phyloP scores from a whole-genome alignment of 2,329 filamentous ascomycete genomes.

The Fusarium udum region DNA sequence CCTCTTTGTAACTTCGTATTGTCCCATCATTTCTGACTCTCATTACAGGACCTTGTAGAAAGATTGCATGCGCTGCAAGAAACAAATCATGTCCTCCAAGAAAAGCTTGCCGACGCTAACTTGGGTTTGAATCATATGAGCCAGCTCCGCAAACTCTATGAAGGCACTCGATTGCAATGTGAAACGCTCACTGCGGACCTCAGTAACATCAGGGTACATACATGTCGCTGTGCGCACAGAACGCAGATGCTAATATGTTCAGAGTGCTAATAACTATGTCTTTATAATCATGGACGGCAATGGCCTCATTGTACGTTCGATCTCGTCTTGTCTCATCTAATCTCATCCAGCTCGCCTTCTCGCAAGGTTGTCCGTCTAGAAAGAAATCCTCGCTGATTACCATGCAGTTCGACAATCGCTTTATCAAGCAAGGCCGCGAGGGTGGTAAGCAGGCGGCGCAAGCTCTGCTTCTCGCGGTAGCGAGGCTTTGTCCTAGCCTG shows the following conservation, averaged over 20 bases:
- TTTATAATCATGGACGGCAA: constrained; percentile 71
- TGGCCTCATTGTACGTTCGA: constrained; percentile 62
- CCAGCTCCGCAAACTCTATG: background rate
- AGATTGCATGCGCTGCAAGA: background rate
- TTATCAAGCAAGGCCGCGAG: constrained; percentile 63
- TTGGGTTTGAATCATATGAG: background rate
- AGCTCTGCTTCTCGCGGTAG: constrained; percentile 59
- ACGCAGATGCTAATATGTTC: constrained; percentile 30
- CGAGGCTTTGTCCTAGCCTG: constrained; percentile 55
- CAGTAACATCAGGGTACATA: constrained; percentile 17
- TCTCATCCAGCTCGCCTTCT: background rate
- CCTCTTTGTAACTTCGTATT: background rate
- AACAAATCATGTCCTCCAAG: background rate
- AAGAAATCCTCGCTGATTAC: background rate
- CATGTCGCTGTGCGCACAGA: constrained; percentile 11
- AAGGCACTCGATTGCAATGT: background rate
- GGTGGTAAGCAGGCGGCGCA: constrained; percentile 64
- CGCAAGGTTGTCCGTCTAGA: background rate
- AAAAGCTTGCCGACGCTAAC: background rate
- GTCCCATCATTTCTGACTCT: background rate
- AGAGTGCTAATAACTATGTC: constrained; percentile 68
- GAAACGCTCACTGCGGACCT: constrained; percentile 39
- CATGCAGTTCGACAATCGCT: constrained; percentile 65
- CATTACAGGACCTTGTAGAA: background rate
- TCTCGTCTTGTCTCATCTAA: background rate